Base-by-base conservation (phyloP, 2,329 filamentous ascomycete species). In the Cryphonectria radicalis region DNA sequence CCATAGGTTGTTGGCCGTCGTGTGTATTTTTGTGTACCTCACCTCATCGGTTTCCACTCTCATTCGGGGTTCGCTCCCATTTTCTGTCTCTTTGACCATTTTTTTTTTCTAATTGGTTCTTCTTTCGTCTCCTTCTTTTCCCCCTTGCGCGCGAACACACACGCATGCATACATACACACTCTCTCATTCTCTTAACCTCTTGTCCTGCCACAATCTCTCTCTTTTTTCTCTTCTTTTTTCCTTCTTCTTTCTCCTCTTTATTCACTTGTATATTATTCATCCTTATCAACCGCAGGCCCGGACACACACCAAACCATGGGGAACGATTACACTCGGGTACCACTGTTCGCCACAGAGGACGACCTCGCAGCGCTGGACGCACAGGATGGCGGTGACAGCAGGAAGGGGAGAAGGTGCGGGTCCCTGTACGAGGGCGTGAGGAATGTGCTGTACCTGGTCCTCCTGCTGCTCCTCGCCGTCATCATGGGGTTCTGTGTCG, bases 401-500 rank as follows among this genome's bases (percentile, higher is more conserved):
- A 57, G n/a, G 37, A n/a, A 3, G 13, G 22, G 40, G 3, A 63
- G 59, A 25, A 64, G 50, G 46, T 59, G 55, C 40, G 35, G 43
- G 3, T 62, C 57, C 11, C 46, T 66, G 28, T 59, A 69, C 32
- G 69, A 73, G 35, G 60, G 22, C 35, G 63, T 42, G 37, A 63
- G 46, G 40, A 66, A 46, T 8, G 25, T 43, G 57, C 63, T 67
- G 1, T 55, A 63, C 4, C 5, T 67, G 10, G 22, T 60, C 4
- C 53, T 66, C 19, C 32, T 71, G 40, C 25, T 65, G 2, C 32
- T 73, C 4, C 35, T 69, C 14, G 50, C 57, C 0, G 53, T 73
- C 25, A 6, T 67, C 2, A n/a, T 73, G n/a, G 69, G 71, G 3
- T 71, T 73, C 11, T 37, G 60, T 63, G 69, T 65, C 1, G 71